These are phyloP conservation scores for Candida glaebosa DNA, from an alignment of 805 yeast species.

Conservation along the genomic window DNA sequence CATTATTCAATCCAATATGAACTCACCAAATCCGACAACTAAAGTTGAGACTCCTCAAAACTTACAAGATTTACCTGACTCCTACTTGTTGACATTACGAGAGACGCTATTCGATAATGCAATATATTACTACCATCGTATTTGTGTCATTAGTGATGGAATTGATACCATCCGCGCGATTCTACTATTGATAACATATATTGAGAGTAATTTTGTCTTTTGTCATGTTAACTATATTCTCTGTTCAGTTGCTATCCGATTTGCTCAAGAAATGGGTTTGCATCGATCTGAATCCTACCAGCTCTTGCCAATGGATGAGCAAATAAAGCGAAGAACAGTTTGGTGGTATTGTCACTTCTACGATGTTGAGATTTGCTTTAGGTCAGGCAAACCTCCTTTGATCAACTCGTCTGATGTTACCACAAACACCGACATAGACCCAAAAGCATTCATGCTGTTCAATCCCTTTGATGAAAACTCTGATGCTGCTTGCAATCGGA, in stretches of 20 bases:
- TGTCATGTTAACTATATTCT: constrained; percentile 28
- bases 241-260: constrained; percentile 31
- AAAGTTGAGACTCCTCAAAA: neutral
- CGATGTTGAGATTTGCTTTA: constrained; percentile 37
- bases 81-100: constrained; percentile 17
- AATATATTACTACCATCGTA: constrained; percentile 50
- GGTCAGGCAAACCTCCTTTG: constrained; percentile 39
- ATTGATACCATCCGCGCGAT: constrained; percentile 49
- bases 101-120: constrained; percentile 25
- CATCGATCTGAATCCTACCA: constrained; percentile 31
- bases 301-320: constrained; percentile 19
- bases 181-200: constrained; percentile 41
- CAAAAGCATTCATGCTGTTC: neutral
- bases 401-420: constrained; percentile 31
- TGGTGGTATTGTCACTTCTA: constrained; percentile 38
- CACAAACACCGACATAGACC: constrained; percentile 21
- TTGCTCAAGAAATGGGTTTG: constrained; percentile 40
- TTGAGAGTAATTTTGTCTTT: constrained; percentile 28
- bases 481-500: neutral
- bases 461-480: neutral
- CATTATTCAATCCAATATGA: neutral
- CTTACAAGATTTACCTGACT: neutral
- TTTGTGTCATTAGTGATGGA: constrained; percentile 50
- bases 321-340: constrained; percentile 20
- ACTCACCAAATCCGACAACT: constrained; percentile 3